Percentiles rank a stretch among this genome's conserved stretches.
phyloP scores from a whole-genome alignment of 495 filamentous ascomycete species.

The Neurospora hispaniola region DNA sequence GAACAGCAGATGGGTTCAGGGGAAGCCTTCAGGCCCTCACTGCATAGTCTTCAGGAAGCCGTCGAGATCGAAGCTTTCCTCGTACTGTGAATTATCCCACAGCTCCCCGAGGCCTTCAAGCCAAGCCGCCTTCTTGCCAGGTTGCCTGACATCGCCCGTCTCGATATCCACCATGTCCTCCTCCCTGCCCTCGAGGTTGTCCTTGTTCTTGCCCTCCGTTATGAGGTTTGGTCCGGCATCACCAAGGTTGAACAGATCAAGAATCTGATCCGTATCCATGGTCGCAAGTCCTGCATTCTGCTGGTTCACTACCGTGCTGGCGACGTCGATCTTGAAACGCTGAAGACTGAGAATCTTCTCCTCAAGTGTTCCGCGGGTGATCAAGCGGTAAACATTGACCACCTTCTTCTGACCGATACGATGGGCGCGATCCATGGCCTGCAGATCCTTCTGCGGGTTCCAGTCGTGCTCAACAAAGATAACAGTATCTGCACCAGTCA shows the following conservation, averaged over 20 bases:
- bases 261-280: conserved; percentile 97
- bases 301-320: conserved; percentile 95
- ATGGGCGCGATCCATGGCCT: conserved; percentile 98
- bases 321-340: conserved; percentile 99
- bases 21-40: conserved; percentile 8
- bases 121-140: conserved; percentile 89
- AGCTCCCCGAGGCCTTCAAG: conserved; percentile 89
- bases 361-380: conserved; percentile 90
- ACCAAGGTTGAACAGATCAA: conserved; percentile 90
- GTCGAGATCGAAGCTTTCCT: conserved; percentile 91
- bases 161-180: conserved; percentile 92
- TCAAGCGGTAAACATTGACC: conserved; percentile 95
- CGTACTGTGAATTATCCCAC: conserved; percentile 93
- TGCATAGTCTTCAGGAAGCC: conserved; percentile 88
- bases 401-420: conserved; percentile 99
- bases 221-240: conserved; percentile 58
- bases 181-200: conserved; percentile 53
- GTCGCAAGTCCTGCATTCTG: conserved; percentile 88
- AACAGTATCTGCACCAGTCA: conserved; percentile 95
- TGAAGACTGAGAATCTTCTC: conserved; percentile 98
- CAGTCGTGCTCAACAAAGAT: conserved; percentile 99
- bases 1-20: neutral
- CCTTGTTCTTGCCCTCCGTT: conserved; percentile 39
- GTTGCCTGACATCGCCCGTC: conserved; percentile 82
- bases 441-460: conserved; percentile 98